Percentiles rank a stretch among this genome's conserved stretches.
phyloP scores from a whole-genome alignment of 1,139 yeast species.

The Hanseniaspora sp. region DNA sequence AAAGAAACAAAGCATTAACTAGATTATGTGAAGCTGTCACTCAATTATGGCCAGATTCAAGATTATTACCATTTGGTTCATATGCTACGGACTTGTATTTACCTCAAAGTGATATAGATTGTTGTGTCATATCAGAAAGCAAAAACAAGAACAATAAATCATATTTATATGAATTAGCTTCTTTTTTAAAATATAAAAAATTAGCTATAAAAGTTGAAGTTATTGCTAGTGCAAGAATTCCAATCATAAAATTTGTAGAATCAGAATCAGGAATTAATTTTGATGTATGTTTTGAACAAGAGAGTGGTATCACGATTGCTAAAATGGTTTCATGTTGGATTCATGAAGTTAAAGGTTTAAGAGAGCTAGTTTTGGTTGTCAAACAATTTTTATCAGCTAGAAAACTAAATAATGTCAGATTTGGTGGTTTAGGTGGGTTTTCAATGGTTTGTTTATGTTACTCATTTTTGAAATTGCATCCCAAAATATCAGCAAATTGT shows the following conservation, averaged over 20 bases:
- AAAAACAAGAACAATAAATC: conserved; percentile 60
- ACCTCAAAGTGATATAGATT: conserved; percentile 94
- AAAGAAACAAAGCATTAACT: conserved; percentile 57
- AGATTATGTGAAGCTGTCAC: conserved; percentile 48
- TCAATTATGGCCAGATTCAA: conserved; percentile 68
- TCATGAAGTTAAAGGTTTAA: conserved; percentile 58
- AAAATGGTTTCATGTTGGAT: conserved; percentile 69
- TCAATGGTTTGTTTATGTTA: conserved; percentile 80
- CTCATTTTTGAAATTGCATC: conserved; percentile 72
- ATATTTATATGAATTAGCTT: conserved; percentile 62
- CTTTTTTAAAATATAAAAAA: conserved; percentile 50
- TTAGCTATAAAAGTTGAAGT: conserved; percentile 72
- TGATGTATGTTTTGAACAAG: conserved; percentile 84
- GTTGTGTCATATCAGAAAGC: conserved; percentile 63
- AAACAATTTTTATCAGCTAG: conserved; percentile 80
- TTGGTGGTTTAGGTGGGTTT: conserved; percentile 94
- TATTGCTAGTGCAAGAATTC: conserved; percentile 86
- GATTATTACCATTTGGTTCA: conserved; percentile 84
- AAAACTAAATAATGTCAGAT: conserved; percentile 78
- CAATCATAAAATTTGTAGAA: conserved; percentile 87
- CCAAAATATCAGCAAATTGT: conserved; percentile 56
- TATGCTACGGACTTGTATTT: conserved; percentile 87
- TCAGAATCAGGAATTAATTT: conserved; percentile 60
- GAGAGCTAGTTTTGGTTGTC: conserved; percentile 73
- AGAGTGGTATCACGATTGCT: conserved; percentile 81